These are phyloP conservation scores for Nicotiana knightiana DNA, from an alignment of 257 asterid genomes.

Conservation along the genomic window DNA sequence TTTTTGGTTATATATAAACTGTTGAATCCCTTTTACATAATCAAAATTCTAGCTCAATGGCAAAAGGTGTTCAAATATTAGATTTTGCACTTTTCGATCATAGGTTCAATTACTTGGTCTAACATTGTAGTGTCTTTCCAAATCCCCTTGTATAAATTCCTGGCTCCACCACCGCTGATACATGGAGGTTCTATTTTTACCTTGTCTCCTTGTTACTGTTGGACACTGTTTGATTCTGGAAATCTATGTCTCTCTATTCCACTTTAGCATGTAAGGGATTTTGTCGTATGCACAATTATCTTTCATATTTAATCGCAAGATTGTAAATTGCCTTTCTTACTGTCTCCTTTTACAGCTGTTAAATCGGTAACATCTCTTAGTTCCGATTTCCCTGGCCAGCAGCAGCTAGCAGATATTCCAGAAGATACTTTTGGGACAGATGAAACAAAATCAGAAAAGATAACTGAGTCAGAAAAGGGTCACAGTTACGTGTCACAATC, in stretches of 20 bases:
- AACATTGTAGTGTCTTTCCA: no score
- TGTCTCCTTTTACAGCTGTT: conserved; percentile 26
- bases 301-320: neutral
- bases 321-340: neutral
- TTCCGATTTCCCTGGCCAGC: conserved; percentile 23
- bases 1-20: no score
- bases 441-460: conserved; percentile 29
- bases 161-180: no score
- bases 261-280: neutral
- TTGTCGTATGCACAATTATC: neutral
- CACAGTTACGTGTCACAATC: conserved; percentile 75
- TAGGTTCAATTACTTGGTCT: no score
- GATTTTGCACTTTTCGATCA: no score
- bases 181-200: neutral
- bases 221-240: neutral
- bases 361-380: conserved; percentile 23
- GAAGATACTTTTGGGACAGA: conserved; percentile 24
- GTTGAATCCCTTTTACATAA: no score
- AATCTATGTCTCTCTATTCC: neutral
- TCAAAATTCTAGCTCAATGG: no score
- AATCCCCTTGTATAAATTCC: no score
- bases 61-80: no score
- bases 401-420: conserved; percentile 28
- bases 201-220: neutral
- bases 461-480: conserved; percentile 32